A percentile compares a stretch with the other conserved stretches of the same genome.
Evolutionary conservation across 129 eudicot genomes (phyloP).

Genomic region (Chrysanthemum seticuspe): DNA sequence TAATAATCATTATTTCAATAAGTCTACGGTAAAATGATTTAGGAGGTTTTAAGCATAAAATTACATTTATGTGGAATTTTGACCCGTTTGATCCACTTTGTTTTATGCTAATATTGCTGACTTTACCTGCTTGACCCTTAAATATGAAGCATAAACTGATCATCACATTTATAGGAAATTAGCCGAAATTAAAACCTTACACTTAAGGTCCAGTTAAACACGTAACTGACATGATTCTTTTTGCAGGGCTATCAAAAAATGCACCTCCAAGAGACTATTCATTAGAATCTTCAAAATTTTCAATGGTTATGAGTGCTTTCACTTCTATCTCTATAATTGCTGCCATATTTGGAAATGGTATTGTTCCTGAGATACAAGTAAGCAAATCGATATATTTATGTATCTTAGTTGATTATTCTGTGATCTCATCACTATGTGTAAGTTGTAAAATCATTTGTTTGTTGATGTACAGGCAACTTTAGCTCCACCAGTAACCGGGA

Average conservation of each 20-base stretch:
- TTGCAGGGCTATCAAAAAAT: constrained; percentile 54
- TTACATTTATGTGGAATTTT: constrained; percentile 61
- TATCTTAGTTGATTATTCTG: not conserved
- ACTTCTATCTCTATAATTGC: constrained; percentile 89
- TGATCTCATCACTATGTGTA: not conserved
- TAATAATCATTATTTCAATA: too few relatives aligned
- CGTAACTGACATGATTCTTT: not conserved
- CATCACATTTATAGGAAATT: not conserved
- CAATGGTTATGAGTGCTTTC: constrained; percentile 65
- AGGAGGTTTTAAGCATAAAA: constrained; percentile 82
- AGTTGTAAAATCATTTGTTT: not conserved
- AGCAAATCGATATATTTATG: constrained; percentile 6
- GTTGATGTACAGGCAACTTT: constrained; percentile 73
- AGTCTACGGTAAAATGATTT: constrained; percentile 7
- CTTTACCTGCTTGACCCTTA: too few relatives aligned
- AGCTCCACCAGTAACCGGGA: constrained; percentile 94
- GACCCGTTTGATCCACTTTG: constrained; percentile 45
- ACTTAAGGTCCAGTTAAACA: not conserved
- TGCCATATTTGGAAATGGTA: constrained; percentile 91
- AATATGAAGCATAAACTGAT: too few relatives aligned
- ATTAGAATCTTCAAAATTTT: constrained; percentile 45
- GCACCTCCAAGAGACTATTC: constrained; percentile 83
- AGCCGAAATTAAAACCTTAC: too few relatives aligned
- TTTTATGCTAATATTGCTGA: too few relatives aligned
- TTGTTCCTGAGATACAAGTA: constrained; percentile 68